Base-by-base conservation (phyloP, 768 basidiomycete species). In the Mycena vitilis region DNA sequence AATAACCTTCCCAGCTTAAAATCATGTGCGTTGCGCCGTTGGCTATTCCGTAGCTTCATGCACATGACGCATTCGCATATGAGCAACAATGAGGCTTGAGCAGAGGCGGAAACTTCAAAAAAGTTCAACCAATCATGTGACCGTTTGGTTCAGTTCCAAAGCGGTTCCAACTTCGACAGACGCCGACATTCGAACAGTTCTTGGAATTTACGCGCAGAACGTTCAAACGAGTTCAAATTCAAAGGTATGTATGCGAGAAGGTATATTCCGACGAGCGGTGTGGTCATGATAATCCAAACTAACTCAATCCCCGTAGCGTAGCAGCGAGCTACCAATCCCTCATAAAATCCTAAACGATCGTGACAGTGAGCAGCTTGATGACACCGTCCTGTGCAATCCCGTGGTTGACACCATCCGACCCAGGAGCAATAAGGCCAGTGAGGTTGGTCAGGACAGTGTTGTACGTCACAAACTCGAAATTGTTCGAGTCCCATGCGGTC, bases 301-400 rank as follows among this genome's bases (percentile, higher is more conserved):
- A 30, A 30, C 30, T 30, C 2, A 30, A 30, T 30, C 5, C 30
- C 30, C 30, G 30, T 30, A 30, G 30, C 30, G 30, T 5, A 30
- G 30, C 30, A 30, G 3, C 2, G 30, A 55, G 22, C 9, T 48
- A 47, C 45, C n/a, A 30, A 48, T 48, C 22, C 47, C 22, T 22
- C 47, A n/a, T 45, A 16, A 56, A 13, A 22, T 5, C 10, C 58
- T 59, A 59, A 15, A 30, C 44, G 47, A 83, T 81, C 8, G 75
- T 82, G 23, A 86, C 81, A 6, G 84, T 86, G 60, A 87, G 72
- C 38, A 86, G 59, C 8, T 77, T 79, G 13, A 85, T 79, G 20
- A 81, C 76, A 53, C 86, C 85, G 71, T 86, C 85, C 44, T 80
- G 78, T 4, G 85, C 79, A 48, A 86, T 87, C 25, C 77, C 85